These are phyloP conservation scores for Suhomyces panamericanus DNA, from an alignment of 1,139 yeast genomes.

Conservation along the genomic window DNA sequence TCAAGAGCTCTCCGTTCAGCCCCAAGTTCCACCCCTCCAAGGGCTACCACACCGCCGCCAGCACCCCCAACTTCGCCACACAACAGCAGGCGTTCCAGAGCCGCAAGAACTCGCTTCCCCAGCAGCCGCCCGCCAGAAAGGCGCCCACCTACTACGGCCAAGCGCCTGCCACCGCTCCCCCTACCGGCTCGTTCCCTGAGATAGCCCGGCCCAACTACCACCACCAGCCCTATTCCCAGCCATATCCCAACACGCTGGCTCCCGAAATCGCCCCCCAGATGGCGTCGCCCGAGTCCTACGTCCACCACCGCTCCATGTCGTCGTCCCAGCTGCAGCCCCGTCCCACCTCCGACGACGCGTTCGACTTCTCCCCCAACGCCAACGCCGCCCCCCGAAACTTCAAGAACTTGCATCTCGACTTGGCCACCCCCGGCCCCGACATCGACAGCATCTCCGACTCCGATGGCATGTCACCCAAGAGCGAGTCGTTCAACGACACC, in stretches of 20 bases:
- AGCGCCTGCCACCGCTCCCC: constrained; percentile 8
- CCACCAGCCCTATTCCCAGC: background rate
- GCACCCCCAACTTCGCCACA: constrained; percentile 10
- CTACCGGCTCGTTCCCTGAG: constrained; percentile 5
- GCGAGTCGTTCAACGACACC: constrained; percentile 19
- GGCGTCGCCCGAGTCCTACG: constrained; percentile 8
- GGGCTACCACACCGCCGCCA: constrained; percentile 11
- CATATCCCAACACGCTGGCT: no score
- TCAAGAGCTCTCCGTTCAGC: constrained; percentile 12
- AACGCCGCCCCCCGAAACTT: constrained; percentile 22
- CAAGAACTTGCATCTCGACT: constrained; percentile 34
- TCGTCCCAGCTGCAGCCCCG: background rate
- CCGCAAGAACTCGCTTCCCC: constrained; percentile 10
- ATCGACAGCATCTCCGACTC: constrained; percentile 12
- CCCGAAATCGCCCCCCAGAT: constrained; percentile 1
- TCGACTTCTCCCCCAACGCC: constrained; percentile 18
- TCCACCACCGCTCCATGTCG: background rate
- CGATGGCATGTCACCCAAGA: constrained; percentile 14
- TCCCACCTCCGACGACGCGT: constrained; percentile 13
- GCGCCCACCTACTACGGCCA: constrained; percentile 2
- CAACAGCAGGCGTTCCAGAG: constrained; percentile 9
- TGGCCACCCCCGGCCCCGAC: constrained; percentile 15
- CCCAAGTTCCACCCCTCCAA: constrained; percentile 8
- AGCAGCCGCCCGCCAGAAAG: background rate
- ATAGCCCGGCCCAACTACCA: background rate